Conservation (phyloP, 148 eudicot species). For the Dysphania ambrosioides region DNA sequence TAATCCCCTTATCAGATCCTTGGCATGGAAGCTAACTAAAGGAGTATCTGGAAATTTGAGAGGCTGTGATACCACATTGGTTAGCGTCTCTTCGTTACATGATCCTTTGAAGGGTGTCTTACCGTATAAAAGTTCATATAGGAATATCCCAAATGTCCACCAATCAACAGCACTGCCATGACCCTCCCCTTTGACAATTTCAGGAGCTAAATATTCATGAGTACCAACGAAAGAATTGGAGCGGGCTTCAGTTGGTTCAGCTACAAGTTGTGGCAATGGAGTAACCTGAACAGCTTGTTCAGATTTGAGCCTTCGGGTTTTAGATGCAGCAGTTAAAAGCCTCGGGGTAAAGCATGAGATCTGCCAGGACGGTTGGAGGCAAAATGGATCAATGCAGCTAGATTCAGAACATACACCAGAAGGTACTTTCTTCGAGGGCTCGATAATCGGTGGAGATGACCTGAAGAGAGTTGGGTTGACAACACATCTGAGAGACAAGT, state of each 20-base stretch:
- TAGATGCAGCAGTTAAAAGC: slow-evolving; percentile 41
- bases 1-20: slow-evolving; percentile 59
- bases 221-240: slow-evolving; percentile 94
- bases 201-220: slow-evolving; percentile 89
- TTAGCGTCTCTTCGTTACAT: slow-evolving; percentile 57
- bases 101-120: slow-evolving; percentile 80
- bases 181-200: slow-evolving; percentile 82
- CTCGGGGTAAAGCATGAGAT: slow-evolving; percentile 69
- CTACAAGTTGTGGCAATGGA: slow-evolving; percentile 65
- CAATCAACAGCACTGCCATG: slow-evolving; percentile 96
- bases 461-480: slow-evolving; percentile 54
- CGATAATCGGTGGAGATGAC: slow-evolving; percentile 39
- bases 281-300: slow-evolving; percentile 45
- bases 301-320: slow-evolving; percentile 44
- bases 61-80: slow-evolving; percentile 53
- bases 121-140: slow-evolving; percentile 73
- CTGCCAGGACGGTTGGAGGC: slow-evolving; percentile 75
- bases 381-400: slow-evolving; percentile 71
- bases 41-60: slow-evolving; percentile 58
- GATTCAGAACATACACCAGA: slow-evolving; percentile 47
- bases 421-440: slow-evolving; percentile 38
- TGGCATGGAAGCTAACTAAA: slow-evolving; percentile 57
- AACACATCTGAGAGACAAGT: slow-evolving; percentile 62
- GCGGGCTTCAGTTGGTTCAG: slow-evolving; percentile 70
- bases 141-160: slow-evolving; percentile 80